Evolutionary conservation across 164 flowering plant species (phyloP), one percentile per base, ranked within the genome.

Genomic region (Nymphaea thermarum): DNA sequence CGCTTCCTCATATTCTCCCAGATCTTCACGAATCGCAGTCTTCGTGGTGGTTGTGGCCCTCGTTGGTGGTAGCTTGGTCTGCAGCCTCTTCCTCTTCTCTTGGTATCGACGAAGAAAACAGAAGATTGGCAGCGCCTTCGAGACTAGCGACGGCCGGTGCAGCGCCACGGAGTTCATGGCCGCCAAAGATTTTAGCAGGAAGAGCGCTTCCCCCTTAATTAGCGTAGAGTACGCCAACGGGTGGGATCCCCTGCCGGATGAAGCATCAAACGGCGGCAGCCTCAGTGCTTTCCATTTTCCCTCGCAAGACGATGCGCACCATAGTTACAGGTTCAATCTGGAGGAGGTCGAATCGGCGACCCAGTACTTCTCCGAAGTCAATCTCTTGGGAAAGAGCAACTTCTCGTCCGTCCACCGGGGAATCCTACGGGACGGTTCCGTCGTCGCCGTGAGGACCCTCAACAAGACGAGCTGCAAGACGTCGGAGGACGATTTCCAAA

Each of bases 281-380:
- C 76, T 15, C 68, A 86, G 82, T 16, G 77, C 78, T 74, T 82
- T 86, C 3, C 93, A 84, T 43, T 17, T 4, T 17, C 42, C 16
- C 3, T 17, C 42, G 41, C 42, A 12, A 3, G 41, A 4, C 64
- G 98, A 94, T 73, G 78, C 79, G 60, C 66, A 85, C 43, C 84
- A 85, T 71, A 84, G 81, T 62, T 85, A 81, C 44, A 78, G 79
- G 82, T 83, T 83, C 72, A 90, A 87, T 72, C 70, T 92, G 41
- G 96, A 95, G 65, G 98, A 90, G 57, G 87, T 95, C 4, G 99
- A 95, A 71, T 82, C 86, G 6, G 98, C 99, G 10, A 88, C 99
- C 1, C 96, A 86, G 78, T 81, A 84, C 78, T 95, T 95, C 75
- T 85, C 96, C 0, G 96, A 95, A 42, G 77, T 72, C 60, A 95